Conservation (phyloP, 345 rosid genomes). For the Syzygium jambos region DNA sequence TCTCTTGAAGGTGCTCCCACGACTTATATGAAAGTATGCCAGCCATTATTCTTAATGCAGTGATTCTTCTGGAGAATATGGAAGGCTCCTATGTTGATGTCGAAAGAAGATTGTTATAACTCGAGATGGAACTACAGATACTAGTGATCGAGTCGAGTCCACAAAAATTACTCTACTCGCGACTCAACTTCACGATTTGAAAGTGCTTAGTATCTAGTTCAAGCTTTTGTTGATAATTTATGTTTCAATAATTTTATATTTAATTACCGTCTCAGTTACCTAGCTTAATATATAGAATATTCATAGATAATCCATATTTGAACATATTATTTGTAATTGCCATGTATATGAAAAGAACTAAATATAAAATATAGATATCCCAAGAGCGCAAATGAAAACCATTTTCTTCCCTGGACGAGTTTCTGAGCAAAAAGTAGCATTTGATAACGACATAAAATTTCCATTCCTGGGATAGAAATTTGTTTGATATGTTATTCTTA, state of each 20-base stretch:
- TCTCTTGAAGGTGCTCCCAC: neutral
- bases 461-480: too few relatives aligned
- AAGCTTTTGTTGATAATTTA: neutral
- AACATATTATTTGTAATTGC: neutral
- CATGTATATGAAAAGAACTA: neutral
- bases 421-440: too few relatives aligned
- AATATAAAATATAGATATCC: neutral
- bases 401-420: too few relatives aligned
- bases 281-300: neutral
- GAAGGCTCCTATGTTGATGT: neutral
- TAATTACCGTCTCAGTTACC: neutral
- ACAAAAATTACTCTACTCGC: neutral
- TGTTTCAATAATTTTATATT: neutral
- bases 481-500: too few relatives aligned
- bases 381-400: too few relatives aligned
- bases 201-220: neutral
- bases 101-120: neutral
- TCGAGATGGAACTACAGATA: neutral
- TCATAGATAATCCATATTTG: neutral
- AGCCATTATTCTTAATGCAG: neutral
- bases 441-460: too few relatives aligned
- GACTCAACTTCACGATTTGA: neutral
- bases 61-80: neutral
- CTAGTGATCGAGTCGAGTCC: neutral
- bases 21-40: neutral